Evolutionary conservation across 805 yeast species (phyloP).

Genomic region (Saccharomycopsis fermentans): DNA sequence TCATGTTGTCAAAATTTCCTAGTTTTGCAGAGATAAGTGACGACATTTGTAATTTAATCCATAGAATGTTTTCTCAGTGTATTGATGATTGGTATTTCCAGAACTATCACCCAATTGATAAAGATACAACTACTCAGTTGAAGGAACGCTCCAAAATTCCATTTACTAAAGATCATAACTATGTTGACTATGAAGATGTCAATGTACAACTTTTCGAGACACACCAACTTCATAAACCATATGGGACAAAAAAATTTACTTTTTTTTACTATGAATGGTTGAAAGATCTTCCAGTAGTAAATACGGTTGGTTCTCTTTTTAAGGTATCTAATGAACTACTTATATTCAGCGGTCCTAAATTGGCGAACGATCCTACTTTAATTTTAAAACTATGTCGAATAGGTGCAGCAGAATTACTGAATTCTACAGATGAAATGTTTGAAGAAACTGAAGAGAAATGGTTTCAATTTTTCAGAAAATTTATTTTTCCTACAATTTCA

Average conservation of each 20-base stretch:
- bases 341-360: constrained; percentile 42
- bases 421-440: constrained; percentile 19
- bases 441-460: constrained; percentile 27
- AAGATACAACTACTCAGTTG: background rate
- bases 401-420: constrained; percentile 24
- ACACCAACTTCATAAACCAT: constrained; percentile 25
- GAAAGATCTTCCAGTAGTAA: constrained; percentile 29
- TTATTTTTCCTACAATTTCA: constrained; percentile 52
- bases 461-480: constrained; percentile 55
- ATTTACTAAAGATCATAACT: constrained; percentile 23
- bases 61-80: constrained; percentile 38
- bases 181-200: constrained; percentile 25
- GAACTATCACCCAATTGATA: constrained; percentile 19
- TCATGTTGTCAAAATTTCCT: constrained; percentile 51
- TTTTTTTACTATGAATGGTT: constrained; percentile 46
- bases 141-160: constrained; percentile 22
- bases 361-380: constrained; percentile 39
- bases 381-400: constrained; percentile 54
- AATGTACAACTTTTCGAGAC: constrained; percentile 21
- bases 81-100: constrained; percentile 38
- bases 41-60: constrained; percentile 37
- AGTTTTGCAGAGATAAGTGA: constrained; percentile 45
- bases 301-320: constrained; percentile 35
- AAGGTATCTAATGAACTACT: constrained; percentile 39
- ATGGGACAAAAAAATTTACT: constrained; percentile 17